phyloP scores from a whole-genome alignment of 306 rosid genomes.

The Geum urbanum region DNA sequence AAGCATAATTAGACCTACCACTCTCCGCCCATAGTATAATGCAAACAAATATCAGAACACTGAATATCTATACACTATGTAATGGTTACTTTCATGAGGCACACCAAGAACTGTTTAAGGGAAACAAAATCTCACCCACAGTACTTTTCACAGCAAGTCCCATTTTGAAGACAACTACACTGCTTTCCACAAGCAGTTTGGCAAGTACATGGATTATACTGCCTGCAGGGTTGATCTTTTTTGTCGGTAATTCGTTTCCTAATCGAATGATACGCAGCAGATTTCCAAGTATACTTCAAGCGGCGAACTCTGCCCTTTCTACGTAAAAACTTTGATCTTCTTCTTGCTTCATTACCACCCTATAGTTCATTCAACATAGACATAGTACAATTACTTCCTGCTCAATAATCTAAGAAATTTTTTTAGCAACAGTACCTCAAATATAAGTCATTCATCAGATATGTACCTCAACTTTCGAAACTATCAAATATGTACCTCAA shows the following conservation, averaged over 20 bases:
- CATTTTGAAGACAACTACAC: conserved; percentile 89
- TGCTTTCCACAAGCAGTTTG: conserved; percentile 94
- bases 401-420: too few relatives aligned
- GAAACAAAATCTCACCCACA: conserved; percentile 72
- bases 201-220: conserved; percentile 96
- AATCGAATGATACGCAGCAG: conserved; percentile 96
- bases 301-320: conserved; percentile 99
- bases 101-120: conserved; percentile 9
- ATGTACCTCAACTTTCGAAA: too few relatives aligned
- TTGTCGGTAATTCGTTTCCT: conserved; percentile 94
- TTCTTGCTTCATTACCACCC: conserved; percentile 87
- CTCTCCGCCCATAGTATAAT: neutral
- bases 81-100: conserved; percentile 15
- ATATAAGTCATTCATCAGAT: too few relatives aligned
- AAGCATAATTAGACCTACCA: conserved; percentile 7
- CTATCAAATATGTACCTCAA: too few relatives aligned
- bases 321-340: conserved; percentile 91
- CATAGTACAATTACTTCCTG: conserved; percentile 9
- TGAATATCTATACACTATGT: conserved; percentile 18
- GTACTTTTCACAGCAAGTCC: conserved; percentile 97
- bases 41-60: conserved; percentile 3
- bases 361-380: conserved; percentile 38
- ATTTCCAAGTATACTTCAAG: conserved; percentile 93
- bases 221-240: conserved; percentile 97
- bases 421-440: too few relatives aligned